Base-by-base conservation (phyloP, 805 yeast genomes). In the Monosporozyma yasuniensis region DNA sequence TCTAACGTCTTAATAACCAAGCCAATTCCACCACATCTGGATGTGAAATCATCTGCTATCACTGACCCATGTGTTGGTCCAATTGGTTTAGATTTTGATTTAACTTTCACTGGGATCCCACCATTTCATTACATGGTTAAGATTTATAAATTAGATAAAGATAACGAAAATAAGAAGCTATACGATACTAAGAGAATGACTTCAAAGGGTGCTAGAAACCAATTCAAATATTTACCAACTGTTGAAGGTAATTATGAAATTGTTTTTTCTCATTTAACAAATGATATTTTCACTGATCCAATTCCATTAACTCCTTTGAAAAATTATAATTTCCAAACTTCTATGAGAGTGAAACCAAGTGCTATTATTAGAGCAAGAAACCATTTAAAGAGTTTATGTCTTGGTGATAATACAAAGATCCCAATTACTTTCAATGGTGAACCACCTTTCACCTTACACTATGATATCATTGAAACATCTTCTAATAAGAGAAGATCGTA, bases 61-160 rank as follows among this genome's bases (percentile, higher is more conserved):
- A 72, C 80, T 23, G 98, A 91, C 59, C 79, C 84, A 46, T 93
- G 99, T 70, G 85, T 93, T 28, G 99, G 99, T 0, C 87, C 89
- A 43, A 82, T 88, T 8, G 99, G 97, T 0, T 80, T 89, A 52
- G 73, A 75, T 30, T 88, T 87, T 53, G 86, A 83, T 47, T 72
- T 90, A 51, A 66, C 75, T 0, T 72, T 84, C 47, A 70, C 76
- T 4, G 98, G 99, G 16, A 78, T 81, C 27, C 85, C 96, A 0
- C 97, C 98, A 1, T 93, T 84, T 68, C 75, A 74, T 49, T 73
- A 88, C 22, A 76, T 73, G 39, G 82, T 83, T 52, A 74, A 76
- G 42, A 80, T 83, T 12, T 84, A 78, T 58, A 77, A 79, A 50
- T 61, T 79, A 12, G 70, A 74, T 35, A 70, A 27, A 32, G 22